phyloP scores from a whole-genome alignment of 441 rosid species.

The Gossypium armourianum region DNA sequence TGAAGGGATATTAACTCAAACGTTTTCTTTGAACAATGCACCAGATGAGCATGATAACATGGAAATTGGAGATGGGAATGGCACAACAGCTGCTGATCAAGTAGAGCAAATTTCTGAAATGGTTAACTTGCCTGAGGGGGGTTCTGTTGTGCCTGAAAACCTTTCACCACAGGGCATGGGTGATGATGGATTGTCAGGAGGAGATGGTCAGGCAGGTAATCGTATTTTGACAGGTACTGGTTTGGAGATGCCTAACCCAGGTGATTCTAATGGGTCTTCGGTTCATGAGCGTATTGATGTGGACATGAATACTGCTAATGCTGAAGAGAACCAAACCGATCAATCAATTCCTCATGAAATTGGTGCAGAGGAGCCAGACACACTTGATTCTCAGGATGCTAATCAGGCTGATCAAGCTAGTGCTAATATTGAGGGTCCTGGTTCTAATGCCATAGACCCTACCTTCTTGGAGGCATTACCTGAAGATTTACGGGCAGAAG shows the following conservation, averaged over 20 bases:
- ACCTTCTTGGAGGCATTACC: constrained; percentile 93
- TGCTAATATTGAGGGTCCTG: constrained; percentile 37
- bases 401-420: constrained; percentile 38
- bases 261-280: constrained; percentile 28
- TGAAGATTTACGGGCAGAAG: constrained; percentile 89
- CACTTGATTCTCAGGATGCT: constrained; percentile 40
- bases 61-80: constrained; percentile 67
- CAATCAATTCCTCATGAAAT: constrained; percentile 33
- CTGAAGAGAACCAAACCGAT: constrained; percentile 46
- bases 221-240: constrained; percentile 25
- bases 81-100: constrained; percentile 32
- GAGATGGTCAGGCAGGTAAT: constrained; percentile 23
- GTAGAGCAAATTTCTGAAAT: constrained; percentile 31
- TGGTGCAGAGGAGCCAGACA: constrained; percentile 30
- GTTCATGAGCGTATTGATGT: constrained; percentile 47
- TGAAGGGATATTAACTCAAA: constrained; percentile 45
- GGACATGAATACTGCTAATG: constrained; percentile 62
- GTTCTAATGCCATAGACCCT: constrained; percentile 79
- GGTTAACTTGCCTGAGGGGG: constrained; percentile 31
- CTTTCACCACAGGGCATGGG: constrained; percentile 24
- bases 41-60: constrained; percentile 53
- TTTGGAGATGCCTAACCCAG: constrained; percentile 30
- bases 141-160: constrained; percentile 32
- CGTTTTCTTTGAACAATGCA: constrained; percentile 41
- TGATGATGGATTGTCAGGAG: constrained; percentile 25